phyloP scores from a whole-genome alignment of 1,139 yeast genomes.

The Suhomyces taliae region DNA sequence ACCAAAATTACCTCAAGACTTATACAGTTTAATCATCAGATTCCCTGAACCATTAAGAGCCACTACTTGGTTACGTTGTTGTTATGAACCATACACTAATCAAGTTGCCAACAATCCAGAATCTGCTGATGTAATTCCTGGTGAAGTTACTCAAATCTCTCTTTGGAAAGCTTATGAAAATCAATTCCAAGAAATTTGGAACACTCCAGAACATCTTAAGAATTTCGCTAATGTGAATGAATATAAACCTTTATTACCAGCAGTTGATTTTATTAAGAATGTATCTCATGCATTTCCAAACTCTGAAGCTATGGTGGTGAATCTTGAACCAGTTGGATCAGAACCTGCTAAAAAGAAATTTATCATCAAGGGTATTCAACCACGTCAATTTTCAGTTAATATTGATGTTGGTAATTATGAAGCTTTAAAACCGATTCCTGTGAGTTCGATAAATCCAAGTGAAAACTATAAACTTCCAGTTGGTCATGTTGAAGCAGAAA shows the following conservation, averaged over 20 bases:
- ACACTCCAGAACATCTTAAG: conserved; percentile 19
- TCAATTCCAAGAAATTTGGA: conserved; percentile 59
- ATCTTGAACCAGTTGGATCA: conserved; percentile 44
- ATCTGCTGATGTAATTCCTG: conserved; percentile 33
- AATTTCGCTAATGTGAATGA: conserved; percentile 22
- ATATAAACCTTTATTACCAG: conserved; percentile 73
- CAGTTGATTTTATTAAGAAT: conserved; percentile 94
- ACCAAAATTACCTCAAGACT: conserved; percentile 59
- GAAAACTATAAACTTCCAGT: conserved; percentile 28
- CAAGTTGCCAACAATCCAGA: conserved; percentile 24
- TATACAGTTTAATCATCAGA: conserved; percentile 59
- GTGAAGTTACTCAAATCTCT: conserved; percentile 93
- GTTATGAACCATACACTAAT: conserved; percentile 63
- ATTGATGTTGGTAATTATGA: conserved; percentile 49
- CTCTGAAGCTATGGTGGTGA: conserved; percentile 90
- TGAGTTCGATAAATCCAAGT: conserved; percentile 12
- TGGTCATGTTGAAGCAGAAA: conserved; percentile 40
- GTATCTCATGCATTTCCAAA: conserved; percentile 89
- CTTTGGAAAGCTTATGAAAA: conserved; percentile 94
- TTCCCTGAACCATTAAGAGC: conserved; percentile 90
- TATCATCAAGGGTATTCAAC: conserved; percentile 81
- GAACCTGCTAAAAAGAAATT: conserved; percentile 68
- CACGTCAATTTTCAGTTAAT: conserved; percentile 45
- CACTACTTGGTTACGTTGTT: conserved; percentile 91
- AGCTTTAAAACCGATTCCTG: conserved; percentile 32